Conservation (phyloP, 371 early-diverging fungal species). For the Mucor lusitanicus region DNA sequence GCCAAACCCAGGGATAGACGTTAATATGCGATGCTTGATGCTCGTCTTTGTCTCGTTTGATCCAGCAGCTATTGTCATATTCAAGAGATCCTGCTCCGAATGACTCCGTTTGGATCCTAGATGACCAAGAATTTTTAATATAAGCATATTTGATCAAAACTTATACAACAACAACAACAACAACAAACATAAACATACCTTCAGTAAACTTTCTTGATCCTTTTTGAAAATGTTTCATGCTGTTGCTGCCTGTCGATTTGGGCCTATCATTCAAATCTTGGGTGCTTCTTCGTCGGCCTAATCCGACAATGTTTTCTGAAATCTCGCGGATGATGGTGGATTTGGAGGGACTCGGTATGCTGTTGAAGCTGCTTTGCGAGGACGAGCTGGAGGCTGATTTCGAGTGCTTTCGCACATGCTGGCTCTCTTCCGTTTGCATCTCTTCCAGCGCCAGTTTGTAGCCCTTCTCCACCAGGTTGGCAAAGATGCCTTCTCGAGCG, state of each 20-base stretch:
- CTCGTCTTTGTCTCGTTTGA: not conserved
- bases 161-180: conserved; percentile 4
- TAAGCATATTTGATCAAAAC: conserved; percentile 10
- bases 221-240: conserved; percentile 7
- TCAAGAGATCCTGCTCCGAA: conserved; percentile 44
- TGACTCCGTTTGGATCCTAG: conserved; percentile 30
- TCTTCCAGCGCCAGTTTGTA: conserved; percentile 11
- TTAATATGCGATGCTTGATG: conserved; percentile 30
- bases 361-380: conserved; percentile 1
- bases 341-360: conserved; percentile 28
- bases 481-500: conserved; percentile 61
- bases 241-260: not conserved
- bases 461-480: conserved; percentile 46
- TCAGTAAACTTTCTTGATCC: conserved; percentile 11
- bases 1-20: conserved; percentile 26
- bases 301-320: conserved; percentile 28
- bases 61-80: conserved; percentile 7
- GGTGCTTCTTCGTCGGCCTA: conserved; percentile 32
- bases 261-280: conserved; percentile 18
- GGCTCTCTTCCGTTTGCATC: not conserved
- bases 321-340: conserved; percentile 38
- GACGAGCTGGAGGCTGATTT: conserved; percentile 46
- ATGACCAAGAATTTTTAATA: conserved; percentile 18
- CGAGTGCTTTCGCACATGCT: conserved; percentile 18
- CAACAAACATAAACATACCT: conserved; percentile 14